These are phyloP conservation scores for Nepenthes alata DNA, from an alignment of 179 eudicot genomes.

Conservation along the genomic window DNA sequence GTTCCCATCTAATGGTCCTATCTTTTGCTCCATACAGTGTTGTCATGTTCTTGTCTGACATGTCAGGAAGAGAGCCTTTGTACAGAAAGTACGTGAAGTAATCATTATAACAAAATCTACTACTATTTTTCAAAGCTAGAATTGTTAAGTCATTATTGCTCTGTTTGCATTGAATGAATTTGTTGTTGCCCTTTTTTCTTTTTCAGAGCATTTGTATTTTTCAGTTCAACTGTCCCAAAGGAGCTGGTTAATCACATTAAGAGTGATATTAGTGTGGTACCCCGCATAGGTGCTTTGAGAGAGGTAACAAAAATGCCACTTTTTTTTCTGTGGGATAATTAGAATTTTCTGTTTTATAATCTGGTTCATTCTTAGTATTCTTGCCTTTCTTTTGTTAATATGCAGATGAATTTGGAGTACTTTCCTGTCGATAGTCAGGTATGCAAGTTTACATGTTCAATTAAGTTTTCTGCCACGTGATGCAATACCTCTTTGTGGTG, in stretches of 20 bases:
- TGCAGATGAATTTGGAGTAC: constrained; percentile 98
- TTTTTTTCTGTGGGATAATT: neutral
- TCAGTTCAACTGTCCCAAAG: constrained; percentile 70
- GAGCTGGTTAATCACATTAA: constrained; percentile 65
- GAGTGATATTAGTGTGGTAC: constrained; percentile 74
- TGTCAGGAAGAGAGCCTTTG: constrained; percentile 98
- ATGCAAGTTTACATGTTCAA: neutral
- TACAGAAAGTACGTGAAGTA: constrained; percentile 65
- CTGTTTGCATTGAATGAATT: neutral
- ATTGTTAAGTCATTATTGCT: neutral
- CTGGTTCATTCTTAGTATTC: neutral
- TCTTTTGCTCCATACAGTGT: constrained; percentile 45
- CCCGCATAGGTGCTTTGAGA: constrained; percentile 90
- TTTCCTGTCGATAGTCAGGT: constrained; percentile 90
- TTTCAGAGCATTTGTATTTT: constrained; percentile 82
- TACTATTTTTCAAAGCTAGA: neutral
- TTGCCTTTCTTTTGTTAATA: constrained; percentile 10
- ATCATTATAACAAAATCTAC: neutral
- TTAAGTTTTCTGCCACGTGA: neutral
- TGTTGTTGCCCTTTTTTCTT: constrained; percentile 7
- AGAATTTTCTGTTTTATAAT: neutral
- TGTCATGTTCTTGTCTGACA: constrained; percentile 93
- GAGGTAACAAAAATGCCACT: constrained; percentile 41
- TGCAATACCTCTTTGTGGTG: no score
- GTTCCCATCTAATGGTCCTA: neutral